Evolutionary conservation across 106 monocot genomes (phyloP).

Genomic region (Apostasia shenzhenica): DNA sequence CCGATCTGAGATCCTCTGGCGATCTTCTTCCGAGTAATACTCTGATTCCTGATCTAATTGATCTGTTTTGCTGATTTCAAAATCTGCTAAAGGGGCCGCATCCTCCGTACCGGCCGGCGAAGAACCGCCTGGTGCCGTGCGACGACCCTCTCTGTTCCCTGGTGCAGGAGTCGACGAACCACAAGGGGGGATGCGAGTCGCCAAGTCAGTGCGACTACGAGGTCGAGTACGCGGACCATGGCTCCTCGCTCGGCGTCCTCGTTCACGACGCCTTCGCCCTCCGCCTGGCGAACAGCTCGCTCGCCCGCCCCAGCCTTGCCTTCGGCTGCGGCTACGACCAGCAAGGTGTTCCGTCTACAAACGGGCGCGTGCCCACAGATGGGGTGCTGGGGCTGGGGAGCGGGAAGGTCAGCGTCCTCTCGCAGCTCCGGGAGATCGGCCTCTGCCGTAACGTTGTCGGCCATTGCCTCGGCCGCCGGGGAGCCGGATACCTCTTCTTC

Average conservation of each 20-base stretch:
- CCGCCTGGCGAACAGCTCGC: conserved; percentile 51
- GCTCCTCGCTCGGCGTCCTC: conserved; percentile 86
- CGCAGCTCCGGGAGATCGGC: conserved; percentile 57
- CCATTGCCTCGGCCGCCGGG: conserved; percentile 61
- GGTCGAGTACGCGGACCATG: conserved; percentile 58
- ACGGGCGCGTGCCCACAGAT: conserved; percentile 35
- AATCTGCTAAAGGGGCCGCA: conserved; percentile 54
- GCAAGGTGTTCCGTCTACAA: conserved; percentile 17
- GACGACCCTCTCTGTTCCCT: conserved; percentile 46
- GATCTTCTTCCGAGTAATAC: no score
- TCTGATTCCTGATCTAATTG: no score
- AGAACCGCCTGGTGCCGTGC: conserved; percentile 56
- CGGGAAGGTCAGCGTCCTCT: conserved; percentile 46
- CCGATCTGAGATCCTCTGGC: neutral
- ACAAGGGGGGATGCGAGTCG: conserved; percentile 18
- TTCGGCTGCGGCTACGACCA: conserved; percentile 93
- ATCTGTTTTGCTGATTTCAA: no score
- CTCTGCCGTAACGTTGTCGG: conserved; percentile 64
- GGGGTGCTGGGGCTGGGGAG: conserved; percentile 74
- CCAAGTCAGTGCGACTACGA: conserved; percentile 71
- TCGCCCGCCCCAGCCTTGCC: conserved; percentile 37
- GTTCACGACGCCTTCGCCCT: conserved; percentile 50
- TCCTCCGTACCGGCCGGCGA: conserved; percentile 56
- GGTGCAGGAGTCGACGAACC: conserved; percentile 19
- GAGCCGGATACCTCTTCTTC: conserved; percentile 76